Evolutionary conservation across 305 asterid species (phyloP).

Genomic region (Solanum hybrid): DNA sequence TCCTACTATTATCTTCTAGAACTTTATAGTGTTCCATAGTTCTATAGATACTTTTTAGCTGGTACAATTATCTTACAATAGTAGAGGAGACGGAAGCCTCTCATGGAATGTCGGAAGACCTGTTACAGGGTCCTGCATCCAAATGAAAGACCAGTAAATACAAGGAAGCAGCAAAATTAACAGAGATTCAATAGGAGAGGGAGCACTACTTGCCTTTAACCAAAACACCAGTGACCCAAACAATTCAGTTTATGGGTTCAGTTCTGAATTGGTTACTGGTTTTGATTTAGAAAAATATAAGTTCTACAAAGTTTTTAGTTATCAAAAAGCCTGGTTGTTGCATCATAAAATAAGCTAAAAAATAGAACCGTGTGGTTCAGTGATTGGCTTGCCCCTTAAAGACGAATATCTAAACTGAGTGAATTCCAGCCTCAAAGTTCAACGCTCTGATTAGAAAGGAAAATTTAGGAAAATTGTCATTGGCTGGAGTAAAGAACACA

Average conservation of each 20-base stretch:
- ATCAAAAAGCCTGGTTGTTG: neutral
- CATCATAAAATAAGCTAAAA: neutral
- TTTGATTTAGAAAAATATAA: neutral
- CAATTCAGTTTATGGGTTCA: neutral
- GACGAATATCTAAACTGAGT: neutral
- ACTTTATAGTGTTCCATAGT: neutral
- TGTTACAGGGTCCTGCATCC: constrained; percentile 88
- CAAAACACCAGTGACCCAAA: neutral
- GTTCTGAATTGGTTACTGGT: neutral
- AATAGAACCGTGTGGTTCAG: neutral
- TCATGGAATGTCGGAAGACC: constrained; percentile 89
- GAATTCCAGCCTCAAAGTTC: neutral
- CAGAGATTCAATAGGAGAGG: neutral
- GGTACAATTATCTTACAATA: constrained; percentile 49
- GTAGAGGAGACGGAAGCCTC: constrained; percentile 69
- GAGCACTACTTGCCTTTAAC: neutral
- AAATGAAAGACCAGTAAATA: constrained; percentile 16
- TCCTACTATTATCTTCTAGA: neutral
- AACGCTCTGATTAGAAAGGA: neutral
- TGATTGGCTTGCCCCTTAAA: neutral
- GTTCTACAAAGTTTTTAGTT: neutral
- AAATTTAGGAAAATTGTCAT: constrained; percentile 12
- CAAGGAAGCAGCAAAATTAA: neutral
- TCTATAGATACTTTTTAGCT: neutral
- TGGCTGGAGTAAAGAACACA: constrained; percentile 24